Evolutionary conservation across 345 rosid genomes (phyloP).

Genomic region (Moricandia arvensis): DNA sequence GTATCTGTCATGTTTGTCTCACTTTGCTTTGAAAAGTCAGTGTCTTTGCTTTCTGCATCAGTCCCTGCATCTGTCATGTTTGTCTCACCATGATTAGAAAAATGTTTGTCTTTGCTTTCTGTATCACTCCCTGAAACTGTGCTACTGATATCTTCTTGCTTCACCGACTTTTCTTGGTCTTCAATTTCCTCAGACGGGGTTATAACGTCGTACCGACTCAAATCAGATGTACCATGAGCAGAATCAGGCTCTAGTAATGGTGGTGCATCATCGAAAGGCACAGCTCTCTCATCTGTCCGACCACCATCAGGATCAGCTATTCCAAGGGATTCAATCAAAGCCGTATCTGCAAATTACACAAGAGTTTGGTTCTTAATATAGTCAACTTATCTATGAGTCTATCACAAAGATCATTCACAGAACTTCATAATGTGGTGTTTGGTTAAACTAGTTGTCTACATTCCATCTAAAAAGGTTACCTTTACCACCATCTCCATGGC

Average conservation of each 20-base stretch:
- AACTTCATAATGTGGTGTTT: neutral
- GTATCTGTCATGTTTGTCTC: constrained; percentile 10
- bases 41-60: constrained; percentile 29
- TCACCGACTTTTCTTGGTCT: neutral
- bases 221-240: constrained; percentile 15
- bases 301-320: constrained; percentile 4
- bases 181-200: neutral
- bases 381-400: neutral
- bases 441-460: neutral
- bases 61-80: constrained; percentile 18
- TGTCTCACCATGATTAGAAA: constrained; percentile 3
- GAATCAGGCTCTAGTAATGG: constrained; percentile 29
- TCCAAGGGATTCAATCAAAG: constrained; percentile 37
- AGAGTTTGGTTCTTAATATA: constrained; percentile 3
- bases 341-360: constrained; percentile 47
- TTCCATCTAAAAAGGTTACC: constrained; percentile 40
- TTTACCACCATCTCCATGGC: constrained; percentile 53
- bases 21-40: constrained; percentile 3
- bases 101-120: constrained; percentile 20
- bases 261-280: constrained; percentile 36
- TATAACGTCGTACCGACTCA: neutral
- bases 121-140: constrained; percentile 15
- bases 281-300: constrained; percentile 14
- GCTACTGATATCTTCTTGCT: constrained; percentile 13
- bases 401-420: neutral